Percentiles rank a stretch among this genome's conserved stretches.
phyloP scores from a whole-genome alignment of 306 rosid genomes.

The Lagenaria siceraria region DNA sequence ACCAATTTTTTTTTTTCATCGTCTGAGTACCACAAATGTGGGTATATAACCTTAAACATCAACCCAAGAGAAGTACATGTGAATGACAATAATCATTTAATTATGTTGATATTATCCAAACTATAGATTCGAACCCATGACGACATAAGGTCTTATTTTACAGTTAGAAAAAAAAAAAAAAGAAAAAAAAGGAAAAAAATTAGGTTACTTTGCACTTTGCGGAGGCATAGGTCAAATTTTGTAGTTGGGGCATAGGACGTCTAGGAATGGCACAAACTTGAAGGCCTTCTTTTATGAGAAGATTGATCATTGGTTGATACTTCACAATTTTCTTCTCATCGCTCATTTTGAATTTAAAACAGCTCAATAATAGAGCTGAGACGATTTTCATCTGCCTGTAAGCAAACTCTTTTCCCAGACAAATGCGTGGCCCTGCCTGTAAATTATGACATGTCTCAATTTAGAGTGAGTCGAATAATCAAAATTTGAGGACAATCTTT shows the following conservation, averaged over 20 bases:
- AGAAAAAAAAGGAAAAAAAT: too few species aligned
- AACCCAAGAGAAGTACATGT: too few species aligned
- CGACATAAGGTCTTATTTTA: too few species aligned
- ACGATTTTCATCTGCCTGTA: constrained; percentile 81
- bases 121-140: too few species aligned
- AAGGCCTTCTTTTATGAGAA: constrained; percentile 67
- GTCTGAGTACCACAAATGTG: too few species aligned
- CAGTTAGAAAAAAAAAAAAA: too few species aligned
- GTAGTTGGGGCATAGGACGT: neutral
- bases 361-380: constrained; percentile 38
- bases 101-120: too few species aligned
- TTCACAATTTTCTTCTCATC: constrained; percentile 39
- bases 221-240: too few species aligned
- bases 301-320: constrained; percentile 74
- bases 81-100: too few species aligned
- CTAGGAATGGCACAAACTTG: constrained; percentile 40
- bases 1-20: too few species aligned
- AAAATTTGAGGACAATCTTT: neutral
- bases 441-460: neutral
- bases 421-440: constrained; percentile 79
- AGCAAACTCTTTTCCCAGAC: constrained; percentile 86
- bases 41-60: too few species aligned
- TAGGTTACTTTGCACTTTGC: too few species aligned
- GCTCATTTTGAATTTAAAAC: constrained; percentile 45
- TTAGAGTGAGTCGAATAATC: neutral